Evolutionary conservation across 352 stramenopile genomes (phyloP), one percentile per base, ranked within the genome.

Genomic region (Thalassiosira mediterranea): DNA sequence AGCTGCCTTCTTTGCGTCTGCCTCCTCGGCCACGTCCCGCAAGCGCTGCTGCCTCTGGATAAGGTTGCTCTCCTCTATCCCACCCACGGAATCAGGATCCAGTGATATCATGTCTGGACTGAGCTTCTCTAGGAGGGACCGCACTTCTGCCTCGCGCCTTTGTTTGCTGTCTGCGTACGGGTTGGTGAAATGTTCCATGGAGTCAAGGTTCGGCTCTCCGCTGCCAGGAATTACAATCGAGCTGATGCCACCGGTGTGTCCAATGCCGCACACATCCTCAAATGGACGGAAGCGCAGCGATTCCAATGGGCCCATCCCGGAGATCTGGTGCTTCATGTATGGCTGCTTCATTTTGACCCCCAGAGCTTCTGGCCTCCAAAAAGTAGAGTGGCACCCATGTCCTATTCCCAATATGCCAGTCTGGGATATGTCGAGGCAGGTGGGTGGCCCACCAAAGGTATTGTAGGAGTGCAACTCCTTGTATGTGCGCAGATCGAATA

Each of bases 401-500:
- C 94, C 96, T 23, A 98, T 84, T 19, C 94, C 96, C 37, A 99
- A 86, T 28, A 99, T 89, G 4, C 96, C 95, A 23, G 90, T 94
- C 79, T 99, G 96, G 67, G 92, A 98, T 71, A 99, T 96, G 75
- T 97, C 97, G 76, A 99, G 86, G 28, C 88, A 88, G 48, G 91
- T 96, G 3, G 86, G 83, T 40, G 83, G 51, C 17, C 86, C 86
- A 25, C 70, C 74, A 13, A 63, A 73, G 10, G 71, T 90, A 76
- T 95, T 97, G 81, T 98, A 98, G 26, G 91, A 89, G 77, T 98
- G 96, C 21, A 98, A 74, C 71, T 97, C 88, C 76, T 97, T 94
- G 87, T 98, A 98, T 65, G 95, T 98, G 57, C 97, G 91, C 68
- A 99, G 59, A 82, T 99, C 97, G 87, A 98, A 99, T 19, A 99